phyloP scores from a whole-genome alignment of 2,329 filamentous ascomycete genomes.

The Elsinoe perseae region DNA sequence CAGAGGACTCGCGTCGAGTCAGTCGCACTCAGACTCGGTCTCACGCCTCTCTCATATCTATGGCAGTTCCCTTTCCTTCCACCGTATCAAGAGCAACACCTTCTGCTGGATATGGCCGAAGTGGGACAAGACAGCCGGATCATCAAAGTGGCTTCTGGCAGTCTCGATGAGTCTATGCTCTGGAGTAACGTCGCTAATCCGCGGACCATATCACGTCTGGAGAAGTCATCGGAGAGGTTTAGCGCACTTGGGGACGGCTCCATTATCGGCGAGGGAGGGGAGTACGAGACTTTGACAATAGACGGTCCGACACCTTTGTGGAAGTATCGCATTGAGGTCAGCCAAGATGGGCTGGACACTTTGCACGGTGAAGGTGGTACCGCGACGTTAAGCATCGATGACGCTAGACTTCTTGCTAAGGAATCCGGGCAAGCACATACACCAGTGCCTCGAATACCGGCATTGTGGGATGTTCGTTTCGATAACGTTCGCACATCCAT shows the following conservation, averaged over 20 bases:
- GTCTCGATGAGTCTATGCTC: constrained; percentile 69
- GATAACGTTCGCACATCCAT: constrained; percentile 29
- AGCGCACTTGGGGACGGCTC: constrained; percentile 58
- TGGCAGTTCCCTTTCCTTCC: constrained; percentile 84
- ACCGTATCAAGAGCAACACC: constrained; percentile 38
- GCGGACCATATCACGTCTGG: constrained; percentile 40
- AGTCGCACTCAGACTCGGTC: constrained; percentile 72
- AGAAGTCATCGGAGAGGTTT: constrained; percentile 57
- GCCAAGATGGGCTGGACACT: constrained; percentile 44
- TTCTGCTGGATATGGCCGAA: constrained; percentile 74
- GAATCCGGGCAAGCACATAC: constrained; percentile 17
- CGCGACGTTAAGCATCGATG: constrained; percentile 58
- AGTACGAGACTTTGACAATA: constrained; percentile 88
- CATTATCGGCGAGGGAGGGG: constrained; percentile 83
- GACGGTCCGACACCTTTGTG: constrained; percentile 70
- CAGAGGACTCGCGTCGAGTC: constrained; percentile 94
- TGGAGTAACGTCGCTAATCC: constrained; percentile 69
- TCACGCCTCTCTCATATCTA: constrained; percentile 75
- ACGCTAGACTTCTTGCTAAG: constrained; percentile 49
- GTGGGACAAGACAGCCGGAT: constrained; percentile 79
- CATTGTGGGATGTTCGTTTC: constrained; percentile 60
- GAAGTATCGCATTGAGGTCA: constrained; percentile 60
- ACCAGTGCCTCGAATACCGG: constrained; percentile 49
- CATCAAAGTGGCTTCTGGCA: constrained; percentile 89
- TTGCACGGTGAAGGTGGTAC: constrained; percentile 67